Evolutionary conservation across 257 asterid genomes (phyloP), one percentile per base, ranked within the genome.

Genomic region (Echium plantagineum): DNA sequence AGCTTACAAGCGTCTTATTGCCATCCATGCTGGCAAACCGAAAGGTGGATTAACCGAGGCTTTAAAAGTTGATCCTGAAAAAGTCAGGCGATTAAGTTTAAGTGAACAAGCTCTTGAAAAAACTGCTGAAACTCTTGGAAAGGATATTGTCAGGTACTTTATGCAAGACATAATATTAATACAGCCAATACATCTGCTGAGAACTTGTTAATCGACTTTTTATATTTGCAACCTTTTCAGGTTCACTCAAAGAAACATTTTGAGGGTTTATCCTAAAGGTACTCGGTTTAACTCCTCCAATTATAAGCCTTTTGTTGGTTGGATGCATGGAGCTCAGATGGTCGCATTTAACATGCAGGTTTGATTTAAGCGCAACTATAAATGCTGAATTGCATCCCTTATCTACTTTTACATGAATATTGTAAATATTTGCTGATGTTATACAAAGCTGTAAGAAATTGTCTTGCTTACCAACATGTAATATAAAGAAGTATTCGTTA

Each of bases 291-390:
- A 72, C 79, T 88, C 96, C 21, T 88, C 96, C 57, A 88, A 88
- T 67, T 88, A 79, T 80, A 83, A 85, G 75, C 95, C 96, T 31
- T 80, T 81, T 63, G 64, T 88, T 57, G 95, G 90, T 35, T 88
- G 96, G 96, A 74, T 85, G 78, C 96, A 85, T 46, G 96, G 96
- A 61, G 96, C 96, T 78, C 96, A 88, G 68, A 88, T 88, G 96
- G 85, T 88, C 62, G 96, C 96, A n/a, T 88, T 88, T 69, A 88
- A 88, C 65, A 88, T 88, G 96, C 96, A 85, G 95, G 96, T 88
- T 55, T 13, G 59, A 1, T 20, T 57, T 42, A 32, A n/a, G n/a
- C n/a, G n/a, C n/a, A n/a, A n/a, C n/a, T n/a, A n/a, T n/a, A n/a
- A n/a, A n/a, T n/a, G n/a, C 46, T 9, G 13, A 35, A 35, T 7